A percentile compares a stretch with the other conserved stretches of the same genome.
Evolutionary conservation across 352 stramenopile genomes (phyloP).

Genomic region (Globisporangium paroecandrum): DNA sequence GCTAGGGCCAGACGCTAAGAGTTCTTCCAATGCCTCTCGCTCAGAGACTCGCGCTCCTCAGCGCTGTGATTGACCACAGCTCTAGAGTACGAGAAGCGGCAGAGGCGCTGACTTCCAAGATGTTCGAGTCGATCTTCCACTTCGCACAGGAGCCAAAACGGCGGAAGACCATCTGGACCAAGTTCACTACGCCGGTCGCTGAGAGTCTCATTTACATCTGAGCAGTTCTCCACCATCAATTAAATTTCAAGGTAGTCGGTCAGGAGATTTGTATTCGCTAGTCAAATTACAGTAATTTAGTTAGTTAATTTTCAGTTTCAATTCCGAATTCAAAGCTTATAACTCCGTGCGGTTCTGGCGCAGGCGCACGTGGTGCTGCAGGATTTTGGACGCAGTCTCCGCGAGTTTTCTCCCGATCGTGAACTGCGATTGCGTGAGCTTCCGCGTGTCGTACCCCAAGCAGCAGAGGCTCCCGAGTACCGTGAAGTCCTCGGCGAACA

Average conservation of each 20-base stretch:
- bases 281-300: background rate
- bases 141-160: background rate
- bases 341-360: background rate
- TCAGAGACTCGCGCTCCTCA: background rate
- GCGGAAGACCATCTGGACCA: background rate
- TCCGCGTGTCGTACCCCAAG: slow-evolving; percentile 38
- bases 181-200: too few relatives aligned
- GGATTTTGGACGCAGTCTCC: slow-evolving; percentile 47
- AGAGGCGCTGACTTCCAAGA: background rate
- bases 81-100: background rate
- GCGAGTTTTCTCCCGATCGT: slow-evolving; percentile 46
- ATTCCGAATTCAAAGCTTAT: background rate
- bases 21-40: background rate
- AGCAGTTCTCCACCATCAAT: too few relatives aligned
- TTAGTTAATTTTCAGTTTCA: background rate
- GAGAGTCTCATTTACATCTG: too few relatives aligned
- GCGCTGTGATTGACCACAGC: background rate
- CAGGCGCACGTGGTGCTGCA: background rate
- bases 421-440: slow-evolving; percentile 61
- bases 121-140: background rate
- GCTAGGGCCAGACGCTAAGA: background rate
- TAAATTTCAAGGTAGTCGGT: background rate
- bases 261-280: background rate
- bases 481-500: slow-evolving; percentile 37
- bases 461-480: slow-evolving; percentile 67